phyloP scores from a whole-genome alignment of 2,329 filamentous ascomycete genomes.

The Fusarium vanettenii region DNA sequence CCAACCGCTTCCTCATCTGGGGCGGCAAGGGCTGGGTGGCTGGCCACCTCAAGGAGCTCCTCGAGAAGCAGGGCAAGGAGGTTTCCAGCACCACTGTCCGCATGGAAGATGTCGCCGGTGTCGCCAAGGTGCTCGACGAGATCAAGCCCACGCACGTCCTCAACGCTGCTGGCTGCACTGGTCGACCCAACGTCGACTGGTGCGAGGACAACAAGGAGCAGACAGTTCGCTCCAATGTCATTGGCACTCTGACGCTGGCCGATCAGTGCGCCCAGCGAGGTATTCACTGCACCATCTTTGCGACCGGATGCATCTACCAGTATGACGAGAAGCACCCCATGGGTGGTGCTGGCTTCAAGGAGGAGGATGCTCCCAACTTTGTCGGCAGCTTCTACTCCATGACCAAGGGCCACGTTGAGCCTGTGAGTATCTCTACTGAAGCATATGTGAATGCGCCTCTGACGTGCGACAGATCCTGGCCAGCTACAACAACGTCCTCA shows the following conservation, averaged over 20 bases:
- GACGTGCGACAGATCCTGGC: slow-evolving; percentile 64
- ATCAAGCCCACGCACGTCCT: slow-evolving; percentile 74
- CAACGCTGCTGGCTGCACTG: slow-evolving; percentile 74
- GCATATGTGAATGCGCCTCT: neutral
- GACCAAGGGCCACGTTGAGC: slow-evolving; percentile 74
- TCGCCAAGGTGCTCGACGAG: slow-evolving; percentile 66
- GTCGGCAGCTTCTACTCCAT: slow-evolving; percentile 75
- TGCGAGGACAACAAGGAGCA: slow-evolving; percentile 77
- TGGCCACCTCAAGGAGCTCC: slow-evolving; percentile 68
- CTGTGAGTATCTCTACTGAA: slow-evolving; percentile 20
- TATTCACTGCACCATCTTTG: slow-evolving; percentile 74
- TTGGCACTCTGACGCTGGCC: slow-evolving; percentile 72
- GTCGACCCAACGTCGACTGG: slow-evolving; percentile 64
- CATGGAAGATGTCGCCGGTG: slow-evolving; percentile 72
- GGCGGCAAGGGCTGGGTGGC: slow-evolving; percentile 73
- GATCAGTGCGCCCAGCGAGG: slow-evolving; percentile 69
- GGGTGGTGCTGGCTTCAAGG: slow-evolving; percentile 68
- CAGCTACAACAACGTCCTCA: slow-evolving; percentile 69
- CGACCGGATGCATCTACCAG: slow-evolving; percentile 75
- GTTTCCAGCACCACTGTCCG: slow-evolving; percentile 70
- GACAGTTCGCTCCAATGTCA: slow-evolving; percentile 75
- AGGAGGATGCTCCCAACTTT: slow-evolving; percentile 74
- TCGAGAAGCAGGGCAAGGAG: slow-evolving; percentile 70
- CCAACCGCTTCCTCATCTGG: slow-evolving; percentile 64
- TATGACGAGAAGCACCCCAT: slow-evolving; percentile 71